These are phyloP conservation scores for Taphrina pruni DNA, from an alignment of 1,139 yeast genomes.

Conservation along the genomic window DNA sequence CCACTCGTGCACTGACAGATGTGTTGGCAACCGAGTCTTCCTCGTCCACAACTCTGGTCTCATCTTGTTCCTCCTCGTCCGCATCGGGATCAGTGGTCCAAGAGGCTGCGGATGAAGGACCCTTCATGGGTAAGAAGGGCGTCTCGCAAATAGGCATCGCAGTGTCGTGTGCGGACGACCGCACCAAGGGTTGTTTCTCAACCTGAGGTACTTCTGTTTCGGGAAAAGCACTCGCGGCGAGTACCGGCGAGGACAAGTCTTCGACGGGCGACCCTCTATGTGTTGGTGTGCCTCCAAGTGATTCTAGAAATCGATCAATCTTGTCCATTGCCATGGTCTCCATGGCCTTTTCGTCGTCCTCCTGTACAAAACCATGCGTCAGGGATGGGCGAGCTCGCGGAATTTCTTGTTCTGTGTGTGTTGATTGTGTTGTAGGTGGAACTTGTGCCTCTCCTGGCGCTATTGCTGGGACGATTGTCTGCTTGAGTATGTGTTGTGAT, in stretches of 20 bases:
- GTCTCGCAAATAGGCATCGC: constrained; percentile 1
- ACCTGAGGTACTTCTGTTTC: not conserved
- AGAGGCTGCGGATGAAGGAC: constrained; percentile 1
- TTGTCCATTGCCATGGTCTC: constrained; percentile 29
- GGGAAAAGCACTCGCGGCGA: constrained; percentile 7
- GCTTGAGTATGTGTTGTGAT: not conserved
- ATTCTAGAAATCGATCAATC: constrained; percentile 28
- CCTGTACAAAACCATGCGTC: constrained; percentile 29
- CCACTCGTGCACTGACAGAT: constrained; percentile 9
- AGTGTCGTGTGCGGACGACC: not conserved
- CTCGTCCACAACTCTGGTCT: not conserved
- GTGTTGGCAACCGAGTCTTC: not conserved
- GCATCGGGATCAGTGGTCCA: not conserved
- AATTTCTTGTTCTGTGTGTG: not conserved
- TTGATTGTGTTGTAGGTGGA: not conserved
- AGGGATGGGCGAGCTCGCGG: constrained; percentile 11
- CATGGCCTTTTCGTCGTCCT: constrained; percentile 27
- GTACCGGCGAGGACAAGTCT: constrained; percentile 11
- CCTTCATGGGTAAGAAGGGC: not conserved
- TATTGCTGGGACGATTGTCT: not conserved
- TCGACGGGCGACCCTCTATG: constrained; percentile 1
- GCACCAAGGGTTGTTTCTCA: not conserved
- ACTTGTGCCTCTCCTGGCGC: constrained; percentile 1
- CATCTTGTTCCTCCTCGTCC: not conserved
- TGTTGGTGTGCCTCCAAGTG: constrained; percentile 14